A percentile compares a stretch with the other conserved stretches of the same genome.
Conservation (phyloP, 805 yeast species). For the Groenewaldozyma salmanticensis region DNA sequence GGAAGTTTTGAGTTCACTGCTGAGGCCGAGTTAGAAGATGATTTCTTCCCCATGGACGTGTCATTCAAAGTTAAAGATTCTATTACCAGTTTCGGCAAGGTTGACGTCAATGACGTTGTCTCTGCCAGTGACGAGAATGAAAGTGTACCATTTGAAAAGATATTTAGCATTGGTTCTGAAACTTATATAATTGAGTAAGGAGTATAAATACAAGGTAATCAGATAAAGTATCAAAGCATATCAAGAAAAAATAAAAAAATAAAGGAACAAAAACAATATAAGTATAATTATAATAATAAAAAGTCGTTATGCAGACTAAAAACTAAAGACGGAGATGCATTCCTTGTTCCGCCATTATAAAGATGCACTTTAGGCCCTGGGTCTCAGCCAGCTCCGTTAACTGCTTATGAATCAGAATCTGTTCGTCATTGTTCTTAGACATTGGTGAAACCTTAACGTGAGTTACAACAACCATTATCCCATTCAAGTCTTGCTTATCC, state of each 20-base stretch:
- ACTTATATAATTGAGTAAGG: conserved; percentile 29
- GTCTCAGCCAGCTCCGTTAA: conserved; percentile 9
- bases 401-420: conserved; percentile 11
- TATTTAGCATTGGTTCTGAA: conserved; percentile 24
- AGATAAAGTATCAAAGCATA: no score
- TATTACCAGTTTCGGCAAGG: conserved; percentile 49
- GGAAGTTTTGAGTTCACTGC: conserved; percentile 77
- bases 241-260: no score
- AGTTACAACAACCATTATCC: conserved; percentile 40
- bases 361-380: conserved; percentile 8
- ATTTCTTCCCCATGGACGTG: conserved; percentile 80
- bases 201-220: neutral
- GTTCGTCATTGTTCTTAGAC: conserved; percentile 4
- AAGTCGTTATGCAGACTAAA: neutral
- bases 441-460: conserved; percentile 35
- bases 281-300: neutral
- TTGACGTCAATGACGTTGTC: conserved; percentile 53
- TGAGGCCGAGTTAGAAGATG: conserved; percentile 68
- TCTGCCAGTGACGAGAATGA: conserved; percentile 39
- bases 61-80: conserved; percentile 40
- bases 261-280: neutral
- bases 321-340: neutral
- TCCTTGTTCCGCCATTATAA: conserved; percentile 11
- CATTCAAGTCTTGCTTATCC: conserved; percentile 24
- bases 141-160: conserved; percentile 62